Evolutionary conservation across 805 yeast genomes (phyloP), one percentile per base, ranked within the genome.

Genomic region (Yarrowia alimentaria): DNA sequence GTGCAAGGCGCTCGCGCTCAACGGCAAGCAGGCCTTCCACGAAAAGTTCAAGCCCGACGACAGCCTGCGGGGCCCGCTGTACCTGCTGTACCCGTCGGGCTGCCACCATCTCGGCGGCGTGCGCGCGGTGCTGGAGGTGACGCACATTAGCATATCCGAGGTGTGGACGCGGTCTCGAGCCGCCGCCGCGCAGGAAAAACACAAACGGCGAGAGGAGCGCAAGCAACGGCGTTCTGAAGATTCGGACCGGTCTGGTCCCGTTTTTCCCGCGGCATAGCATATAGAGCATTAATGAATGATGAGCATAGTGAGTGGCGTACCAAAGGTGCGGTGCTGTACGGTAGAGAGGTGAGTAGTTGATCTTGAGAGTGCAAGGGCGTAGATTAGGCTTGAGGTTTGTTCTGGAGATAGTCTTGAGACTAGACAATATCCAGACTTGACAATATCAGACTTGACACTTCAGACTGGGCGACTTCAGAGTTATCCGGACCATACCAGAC

Each of bases 11-110:
- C 33, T 40, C 5, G 32, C 47, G 18, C 47, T 40, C 4, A 29
- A 29, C 32, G 47, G 47, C 17, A 40, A 40, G 25, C 47, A 40
- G 24, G 33, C 32, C 14, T 40, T 40, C 33, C 47, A 40, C 33
- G 33, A 40, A 29, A 40, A 40, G 26, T 40, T 40, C 47, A 40
- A 40, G 33, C 47, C 47, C 33, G 47, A 40, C 33, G 47, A 40
- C 25, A 28, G 19, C 47, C 47, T 28, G 13, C 47, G 47, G 25
- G 47, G 47, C 33, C 47, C 32, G 19, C 33, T 40, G 13, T 40
- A 28, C 26, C 33, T 40, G 12, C 33, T 40, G 18, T 40, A 28
- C 33, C 47, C 47, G 13, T 40, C 47, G 19, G 47, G 47, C 10
- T 26, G 33, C 33, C 33, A 40, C 26, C 47, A 40, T 29, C 33